These are phyloP conservation scores for Williopsis jadinii DNA, from an alignment of 1,139 yeast species.

Conservation along the genomic window DNA sequence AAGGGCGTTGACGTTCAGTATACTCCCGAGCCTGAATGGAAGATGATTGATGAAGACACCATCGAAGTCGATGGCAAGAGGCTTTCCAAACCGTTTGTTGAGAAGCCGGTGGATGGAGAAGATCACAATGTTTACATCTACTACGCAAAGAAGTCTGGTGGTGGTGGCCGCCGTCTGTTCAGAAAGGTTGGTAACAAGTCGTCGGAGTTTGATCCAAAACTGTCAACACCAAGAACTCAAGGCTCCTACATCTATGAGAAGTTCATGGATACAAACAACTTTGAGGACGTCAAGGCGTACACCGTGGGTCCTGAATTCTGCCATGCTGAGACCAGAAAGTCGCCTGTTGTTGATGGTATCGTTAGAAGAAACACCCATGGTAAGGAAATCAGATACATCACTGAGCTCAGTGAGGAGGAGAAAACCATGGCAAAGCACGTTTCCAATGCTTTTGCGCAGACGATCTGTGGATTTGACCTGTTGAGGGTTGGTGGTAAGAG, in stretches of 20 bases:
- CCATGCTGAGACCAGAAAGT: conserved; percentile 97
- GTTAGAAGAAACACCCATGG: conserved; percentile 97
- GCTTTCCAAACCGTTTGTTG: conserved; percentile 88
- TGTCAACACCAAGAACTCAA: conserved; percentile 69
- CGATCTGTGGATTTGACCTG: conserved; percentile 97
- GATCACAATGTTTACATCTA: conserved; percentile 95
- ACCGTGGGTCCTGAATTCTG: conserved; percentile 89
- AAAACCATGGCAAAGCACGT: conserved; percentile 73
- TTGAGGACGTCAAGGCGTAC: conserved; percentile 97
- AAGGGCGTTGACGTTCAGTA: conserved; percentile 54
- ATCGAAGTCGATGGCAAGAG: conserved; percentile 66
- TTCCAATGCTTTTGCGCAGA: conserved; percentile 73
- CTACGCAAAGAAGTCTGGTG: conserved; percentile 83
- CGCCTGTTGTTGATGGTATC: conserved; percentile 98
- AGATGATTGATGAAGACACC: conserved; percentile 83
- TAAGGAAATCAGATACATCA: conserved; percentile 87
- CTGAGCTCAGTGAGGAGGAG: conserved; percentile 71
- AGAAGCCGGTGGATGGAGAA: conserved; percentile 98
- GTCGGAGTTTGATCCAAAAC: conserved; percentile 87
- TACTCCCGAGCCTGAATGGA: conserved; percentile 70
- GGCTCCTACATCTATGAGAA: conserved; percentile 92
- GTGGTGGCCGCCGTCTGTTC: conserved; percentile 93
- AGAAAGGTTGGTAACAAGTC: conserved; percentile 96
- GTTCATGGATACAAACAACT: conserved; percentile 96
- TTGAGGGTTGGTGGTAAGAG: conserved; percentile 83